Evolutionary conservation across 1,284 basidiomycete genomes (phyloP).

Genomic region (Ustilago tritici): DNA sequence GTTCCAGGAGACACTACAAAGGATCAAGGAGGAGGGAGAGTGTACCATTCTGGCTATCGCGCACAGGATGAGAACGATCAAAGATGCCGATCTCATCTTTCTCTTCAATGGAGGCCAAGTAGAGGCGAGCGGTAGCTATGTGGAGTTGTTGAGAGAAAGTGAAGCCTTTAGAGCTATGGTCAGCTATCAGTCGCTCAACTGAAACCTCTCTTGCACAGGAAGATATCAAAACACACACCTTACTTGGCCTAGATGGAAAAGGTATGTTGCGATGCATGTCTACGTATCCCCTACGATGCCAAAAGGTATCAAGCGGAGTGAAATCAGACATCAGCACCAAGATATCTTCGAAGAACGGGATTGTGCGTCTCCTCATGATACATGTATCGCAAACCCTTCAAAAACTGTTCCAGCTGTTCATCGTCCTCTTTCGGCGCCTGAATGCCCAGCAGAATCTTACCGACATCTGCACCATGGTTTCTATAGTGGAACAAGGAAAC

Average conservation of each 20-base stretch:
- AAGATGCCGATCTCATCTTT: conserved; percentile 63
- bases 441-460: conserved; percentile 80
- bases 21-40: conserved; percentile 43
- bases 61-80: conserved; percentile 63
- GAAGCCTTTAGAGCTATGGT: conserved; percentile 58
- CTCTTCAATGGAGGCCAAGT: conserved; percentile 54
- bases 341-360: conserved; percentile 83
- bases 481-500: conserved; percentile 97
- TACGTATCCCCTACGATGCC: too few relatives aligned
- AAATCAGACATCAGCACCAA: conserved; percentile 61
- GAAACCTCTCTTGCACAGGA: not conserved
- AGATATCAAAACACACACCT: not conserved
- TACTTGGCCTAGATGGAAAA: not conserved
- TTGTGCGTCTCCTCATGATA: conserved; percentile 95
- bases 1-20: conserved; percentile 55
- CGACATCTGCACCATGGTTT: conserved; percentile 81
- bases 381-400: conserved; percentile 82
- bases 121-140: conserved; percentile 57
- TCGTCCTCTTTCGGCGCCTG: conserved; percentile 79
- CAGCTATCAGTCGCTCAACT: conserved; percentile 52
- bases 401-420: conserved; percentile 79
- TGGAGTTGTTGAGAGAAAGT: conserved; percentile 36
- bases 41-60: conserved; percentile 66
- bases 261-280: not conserved
- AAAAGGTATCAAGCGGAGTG: too few relatives aligned